A percentile compares a stretch with the other conserved stretches of the same genome.
Evolutionary conservation across 2,329 filamentous ascomycete species (phyloP).

Genomic region (Diplodia mutila): DNA sequence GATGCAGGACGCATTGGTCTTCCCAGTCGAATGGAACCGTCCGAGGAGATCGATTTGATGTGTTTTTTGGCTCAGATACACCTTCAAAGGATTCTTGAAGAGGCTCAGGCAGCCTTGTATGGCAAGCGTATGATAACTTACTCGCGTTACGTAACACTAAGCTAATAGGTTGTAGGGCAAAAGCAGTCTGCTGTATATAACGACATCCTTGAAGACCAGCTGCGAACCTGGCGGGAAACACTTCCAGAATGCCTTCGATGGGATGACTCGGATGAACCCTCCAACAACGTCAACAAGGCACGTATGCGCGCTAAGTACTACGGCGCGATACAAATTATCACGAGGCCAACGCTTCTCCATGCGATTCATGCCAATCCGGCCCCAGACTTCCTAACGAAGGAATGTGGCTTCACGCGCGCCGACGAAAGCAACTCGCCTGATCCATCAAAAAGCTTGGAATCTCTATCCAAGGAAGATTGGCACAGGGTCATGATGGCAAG

Average conservation of each 20-base stretch:
- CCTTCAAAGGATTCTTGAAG: conserved; percentile 60
- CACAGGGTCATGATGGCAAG: conserved; percentile 32
- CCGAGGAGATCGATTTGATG: conserved; percentile 53
- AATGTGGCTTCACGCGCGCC: conserved; percentile 4
- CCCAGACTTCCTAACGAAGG: conserved; percentile 33
- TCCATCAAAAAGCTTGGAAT: neutral
- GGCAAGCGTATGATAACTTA: conserved; percentile 42
- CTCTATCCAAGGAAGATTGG: neutral
- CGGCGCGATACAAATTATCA: conserved; percentile 86
- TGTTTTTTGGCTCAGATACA: conserved; percentile 66
- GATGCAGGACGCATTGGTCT: conserved; percentile 66
- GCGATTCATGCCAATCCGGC: conserved; percentile 57
- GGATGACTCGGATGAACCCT: conserved; percentile 70
- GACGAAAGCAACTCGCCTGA: neutral
- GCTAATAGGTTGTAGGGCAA: conserved; percentile 26
- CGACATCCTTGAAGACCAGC: conserved; percentile 51
- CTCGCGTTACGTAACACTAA: conserved; percentile 35
- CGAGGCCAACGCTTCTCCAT: conserved; percentile 73
- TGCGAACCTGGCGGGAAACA: conserved; percentile 51
- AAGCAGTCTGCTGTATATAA: conserved; percentile 34
- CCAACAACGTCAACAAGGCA: conserved; percentile 76
- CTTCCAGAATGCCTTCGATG: conserved; percentile 61
- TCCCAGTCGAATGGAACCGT: conserved; percentile 58
- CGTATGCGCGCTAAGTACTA: conserved; percentile 92
- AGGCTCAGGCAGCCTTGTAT: conserved; percentile 60